These are phyloP conservation scores for Apostasia shenzhenica DNA, from an alignment of 106 monocot genomes.

Conservation along the genomic window DNA sequence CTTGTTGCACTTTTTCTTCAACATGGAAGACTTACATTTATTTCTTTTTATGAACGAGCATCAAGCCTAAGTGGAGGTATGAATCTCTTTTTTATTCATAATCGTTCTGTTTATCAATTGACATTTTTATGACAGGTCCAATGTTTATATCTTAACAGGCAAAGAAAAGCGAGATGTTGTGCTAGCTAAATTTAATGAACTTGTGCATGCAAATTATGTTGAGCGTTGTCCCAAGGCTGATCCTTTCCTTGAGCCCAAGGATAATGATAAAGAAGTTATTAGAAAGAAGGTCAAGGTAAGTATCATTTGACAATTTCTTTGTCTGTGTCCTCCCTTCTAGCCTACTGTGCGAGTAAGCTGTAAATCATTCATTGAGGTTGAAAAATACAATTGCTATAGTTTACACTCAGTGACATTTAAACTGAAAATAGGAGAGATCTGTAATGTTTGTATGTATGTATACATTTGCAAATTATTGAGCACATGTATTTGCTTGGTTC, in stretches of 20 bases:
- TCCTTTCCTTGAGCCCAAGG: slow-evolving; percentile 45
- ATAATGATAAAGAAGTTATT: slow-evolving; percentile 27
- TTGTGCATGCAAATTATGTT: slow-evolving; percentile 64
- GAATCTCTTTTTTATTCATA: neutral
- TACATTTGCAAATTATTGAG: too few species aligned
- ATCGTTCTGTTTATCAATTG: neutral
- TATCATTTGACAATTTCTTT: neutral
- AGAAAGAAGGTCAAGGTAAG: slow-evolving; percentile 63
- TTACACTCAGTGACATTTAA: too few species aligned
- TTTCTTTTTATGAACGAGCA: slow-evolving; percentile 58
- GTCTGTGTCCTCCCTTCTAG: neutral
- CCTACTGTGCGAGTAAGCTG: neutral
- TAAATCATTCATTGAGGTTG: too few species aligned
- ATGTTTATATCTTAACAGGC: slow-evolving; percentile 11
- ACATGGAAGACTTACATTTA: slow-evolving; percentile 89
- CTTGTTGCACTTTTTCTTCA: slow-evolving; percentile 81
- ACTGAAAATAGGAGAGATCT: too few species aligned
- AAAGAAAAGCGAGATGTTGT: slow-evolving; percentile 19
- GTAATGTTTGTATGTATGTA: too few species aligned
- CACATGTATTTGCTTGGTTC: too few species aligned
- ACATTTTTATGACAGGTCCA: neutral
- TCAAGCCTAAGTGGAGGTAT: slow-evolving; percentile 5
- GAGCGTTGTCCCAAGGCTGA: slow-evolving; percentile 91
- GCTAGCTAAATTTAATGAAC: slow-evolving; percentile 49
- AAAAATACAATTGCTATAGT: too few species aligned